These are phyloP conservation scores for Trichosporon faecale DNA, from an alignment of 1,284 basidiomycete genomes.

Conservation along the genomic window DNA sequence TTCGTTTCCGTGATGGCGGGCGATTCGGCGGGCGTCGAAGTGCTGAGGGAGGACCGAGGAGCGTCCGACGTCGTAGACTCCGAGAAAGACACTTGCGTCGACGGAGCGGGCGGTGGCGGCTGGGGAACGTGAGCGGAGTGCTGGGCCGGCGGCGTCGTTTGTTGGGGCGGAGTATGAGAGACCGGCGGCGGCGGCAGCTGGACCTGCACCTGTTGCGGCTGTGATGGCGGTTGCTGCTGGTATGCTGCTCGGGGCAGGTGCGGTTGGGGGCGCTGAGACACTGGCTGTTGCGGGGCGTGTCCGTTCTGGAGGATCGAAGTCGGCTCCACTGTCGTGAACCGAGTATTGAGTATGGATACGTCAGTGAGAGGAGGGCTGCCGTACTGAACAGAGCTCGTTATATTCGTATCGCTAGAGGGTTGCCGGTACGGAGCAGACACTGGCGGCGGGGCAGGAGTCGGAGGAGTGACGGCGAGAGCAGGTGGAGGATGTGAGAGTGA, in stretches of 20 bases:
- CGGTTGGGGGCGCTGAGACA: not conserved
- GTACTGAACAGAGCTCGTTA: not conserved
- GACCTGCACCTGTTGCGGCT: not conserved
- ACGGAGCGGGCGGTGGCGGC: slow-evolving; percentile 1
- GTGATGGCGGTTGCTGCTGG: not conserved
- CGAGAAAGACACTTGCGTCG: slow-evolving; percentile 1
- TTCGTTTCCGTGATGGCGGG: not conserved
- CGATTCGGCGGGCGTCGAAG: not conserved
- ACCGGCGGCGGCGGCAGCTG: not conserved
- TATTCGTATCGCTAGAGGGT: not conserved
- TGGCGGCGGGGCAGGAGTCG: not conserved
- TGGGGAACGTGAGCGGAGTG: not conserved
- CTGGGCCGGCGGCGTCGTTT: not conserved
- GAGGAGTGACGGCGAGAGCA: not conserved
- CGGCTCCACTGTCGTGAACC: not conserved
- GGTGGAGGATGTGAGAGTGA: not conserved
- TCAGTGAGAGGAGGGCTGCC: not conserved
- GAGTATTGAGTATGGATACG: not conserved
- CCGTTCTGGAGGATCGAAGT: not conserved
- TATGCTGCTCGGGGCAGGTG: not conserved
- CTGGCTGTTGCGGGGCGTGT: not conserved
- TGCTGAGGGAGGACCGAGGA: not conserved
- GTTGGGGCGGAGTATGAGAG: not conserved
- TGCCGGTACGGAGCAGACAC: not conserved
- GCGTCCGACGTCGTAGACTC: not conserved